Evolutionary conservation across 2,329 filamentous ascomycete species (phyloP), one percentile per base, ranked within the genome.

Genomic region (Alternaria sp.): DNA sequence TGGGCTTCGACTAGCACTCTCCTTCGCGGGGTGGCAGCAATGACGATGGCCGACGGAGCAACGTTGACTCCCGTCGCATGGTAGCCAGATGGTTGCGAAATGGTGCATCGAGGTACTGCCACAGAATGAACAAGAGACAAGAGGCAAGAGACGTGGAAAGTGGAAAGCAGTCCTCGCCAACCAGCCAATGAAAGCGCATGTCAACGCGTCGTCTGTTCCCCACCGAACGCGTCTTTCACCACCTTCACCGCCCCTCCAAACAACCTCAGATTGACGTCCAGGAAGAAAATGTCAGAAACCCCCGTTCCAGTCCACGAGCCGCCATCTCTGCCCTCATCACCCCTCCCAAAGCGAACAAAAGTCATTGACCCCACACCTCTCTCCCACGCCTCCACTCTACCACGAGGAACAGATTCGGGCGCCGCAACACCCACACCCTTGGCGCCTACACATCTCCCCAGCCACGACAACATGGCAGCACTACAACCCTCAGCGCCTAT

Each of bases 281-380:
- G 0, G 0, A 36, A 44, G 62, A 63, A n/a, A 59, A 74, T 71
- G 66, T 64, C 69, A 58, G 58, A 65, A 55, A 76, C 74, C 7
- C 75, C 76, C 27, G 59, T 70, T 9, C 67, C 68, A n/a, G 45
- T 57, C 59, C 76, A 79, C 72, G 74, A 76, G 45, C 75, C 75
- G 2, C 87, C 88, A 48, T 87, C 87, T 54, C 84, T 89, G 25
- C 89, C 90, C 41, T 85, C 86, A 59, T 94, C 92, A 9, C 93
- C 92, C 28, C 88, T 92, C 27, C 85, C 92, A 49, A 97, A 97
- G 83, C 89, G 92, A 75, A 86, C 91, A 73, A 95, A 93, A 84
- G 87, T 88, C 71, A 80, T 83, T 63, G 77, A 83, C 51, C 77
- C 81, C 10, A 70, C 72, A 1, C 73, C 78, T 27, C 65, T 78